Evolutionary conservation across 2,329 filamentous ascomycete species (phyloP).

Genomic region (Penicillium sclerotiorum): DNA sequence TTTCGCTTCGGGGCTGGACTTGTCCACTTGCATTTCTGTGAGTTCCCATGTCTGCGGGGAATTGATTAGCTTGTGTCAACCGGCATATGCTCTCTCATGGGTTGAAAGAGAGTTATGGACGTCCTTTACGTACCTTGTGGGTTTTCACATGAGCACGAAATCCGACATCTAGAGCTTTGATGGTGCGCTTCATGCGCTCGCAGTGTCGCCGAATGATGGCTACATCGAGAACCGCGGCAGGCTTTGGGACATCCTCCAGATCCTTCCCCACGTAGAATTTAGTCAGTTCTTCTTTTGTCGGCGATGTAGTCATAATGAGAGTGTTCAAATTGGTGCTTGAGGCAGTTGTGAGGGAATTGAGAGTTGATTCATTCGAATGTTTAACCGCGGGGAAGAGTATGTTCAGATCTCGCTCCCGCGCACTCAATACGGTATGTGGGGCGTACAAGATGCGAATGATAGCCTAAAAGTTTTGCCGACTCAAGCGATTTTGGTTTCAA

Average conservation of each 20-base stretch:
- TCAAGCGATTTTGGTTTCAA: neutral
- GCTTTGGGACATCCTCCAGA: conserved; percentile 64
- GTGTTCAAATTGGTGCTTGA: neutral
- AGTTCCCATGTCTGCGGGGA: conserved; percentile 63
- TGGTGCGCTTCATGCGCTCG: conserved; percentile 68
- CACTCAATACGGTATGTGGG: conserved; percentile 1
- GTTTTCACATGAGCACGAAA: conserved; percentile 83
- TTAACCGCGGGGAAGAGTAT: neutral
- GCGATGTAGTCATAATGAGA: neutral
- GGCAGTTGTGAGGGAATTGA: neutral
- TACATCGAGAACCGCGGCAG: conserved; percentile 69
- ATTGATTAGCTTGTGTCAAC: neutral
- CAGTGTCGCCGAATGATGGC: conserved; percentile 70
- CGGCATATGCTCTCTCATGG: neutral
- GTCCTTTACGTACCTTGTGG: conserved; percentile 70
- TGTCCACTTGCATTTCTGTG: conserved; percentile 70
- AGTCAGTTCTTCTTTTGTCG: conserved; percentile 18
- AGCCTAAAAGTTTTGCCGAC: neutral
- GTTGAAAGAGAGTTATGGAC: neutral
- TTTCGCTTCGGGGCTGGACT: conserved; percentile 55
- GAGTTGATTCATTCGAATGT: neutral
- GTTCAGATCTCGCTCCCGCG: neutral
- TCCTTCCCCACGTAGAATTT: conserved; percentile 60
- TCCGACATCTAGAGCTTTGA: conserved; percentile 59
- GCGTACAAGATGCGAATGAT: too few relatives aligned